Percentiles rank a stretch among this genome's conserved stretches.
Conservation (phyloP, 306 rosid genomes). For the Acacia confusa region DNA sequence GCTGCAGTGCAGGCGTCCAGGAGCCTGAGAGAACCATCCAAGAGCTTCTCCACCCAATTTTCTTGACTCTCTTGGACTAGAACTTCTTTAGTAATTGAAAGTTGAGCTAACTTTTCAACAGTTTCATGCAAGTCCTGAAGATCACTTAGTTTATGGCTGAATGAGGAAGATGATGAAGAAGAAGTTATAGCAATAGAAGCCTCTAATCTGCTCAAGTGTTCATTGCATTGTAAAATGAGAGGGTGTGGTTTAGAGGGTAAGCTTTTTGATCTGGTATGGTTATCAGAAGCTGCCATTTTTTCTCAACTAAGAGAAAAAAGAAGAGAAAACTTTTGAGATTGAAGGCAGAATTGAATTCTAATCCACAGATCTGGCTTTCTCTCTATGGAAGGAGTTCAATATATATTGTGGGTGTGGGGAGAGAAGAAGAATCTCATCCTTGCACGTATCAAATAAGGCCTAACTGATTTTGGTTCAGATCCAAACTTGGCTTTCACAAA, state of each 20-base stretch:
- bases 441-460: not conserved
- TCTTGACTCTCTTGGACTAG: conserved; percentile 30
- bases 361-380: not conserved
- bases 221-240: not conserved
- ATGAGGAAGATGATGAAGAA: not conserved
- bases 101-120: not conserved
- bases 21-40: conserved; percentile 53
- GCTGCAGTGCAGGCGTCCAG: conserved; percentile 44
- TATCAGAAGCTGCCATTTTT: conserved; percentile 4
- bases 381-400: not conserved
- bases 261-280: conserved; percentile 8
- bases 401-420: not conserved
- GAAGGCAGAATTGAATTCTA: not conserved
- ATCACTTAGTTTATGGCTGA: not conserved
- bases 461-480: conserved; percentile 9
- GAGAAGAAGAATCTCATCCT: conserved; percentile 13
- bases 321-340: not conserved
- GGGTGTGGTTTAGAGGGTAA: conserved; percentile 21
- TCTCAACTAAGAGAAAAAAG: not conserved
- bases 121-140: conserved; percentile 1
- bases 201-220: conserved; percentile 1
- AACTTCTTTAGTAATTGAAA: not conserved
- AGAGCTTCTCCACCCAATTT: conserved; percentile 46
- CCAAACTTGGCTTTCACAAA: not conserved
- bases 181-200: not conserved